Evolutionary conservation across 177 flowering plant genomes (phyloP).

Genomic region (Telopea speciosissima): DNA sequence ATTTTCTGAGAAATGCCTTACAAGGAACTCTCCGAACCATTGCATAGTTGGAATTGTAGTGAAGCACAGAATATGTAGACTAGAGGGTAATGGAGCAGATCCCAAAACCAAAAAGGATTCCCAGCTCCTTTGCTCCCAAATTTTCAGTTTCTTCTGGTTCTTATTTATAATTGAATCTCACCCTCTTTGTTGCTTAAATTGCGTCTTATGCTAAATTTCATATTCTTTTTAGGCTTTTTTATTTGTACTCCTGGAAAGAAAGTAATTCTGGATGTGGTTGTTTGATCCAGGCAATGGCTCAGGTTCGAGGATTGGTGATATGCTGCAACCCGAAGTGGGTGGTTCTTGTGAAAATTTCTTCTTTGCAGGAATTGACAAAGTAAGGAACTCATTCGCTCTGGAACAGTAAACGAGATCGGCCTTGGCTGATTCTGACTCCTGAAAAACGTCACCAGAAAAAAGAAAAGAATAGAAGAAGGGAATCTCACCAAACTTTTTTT

Average conservation of each 20-base stretch:
- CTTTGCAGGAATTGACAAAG: conserved; percentile 95
- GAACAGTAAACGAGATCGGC: conserved; percentile 34
- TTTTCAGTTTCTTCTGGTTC: not conserved
- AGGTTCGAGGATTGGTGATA: conserved; percentile 86
- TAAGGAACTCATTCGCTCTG: conserved; percentile 81
- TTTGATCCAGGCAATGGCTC: conserved; percentile 84
- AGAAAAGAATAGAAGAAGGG: no score
- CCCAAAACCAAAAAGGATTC: not conserved
- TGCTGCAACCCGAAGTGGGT: conserved; percentile 94
- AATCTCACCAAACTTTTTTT: no score
- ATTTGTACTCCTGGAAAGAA: conserved; percentile 1
- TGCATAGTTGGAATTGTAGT: not conserved
- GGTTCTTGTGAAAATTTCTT: conserved; percentile 79
- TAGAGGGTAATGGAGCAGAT: not conserved
- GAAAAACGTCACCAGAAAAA: not conserved
- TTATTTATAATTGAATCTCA: not conserved
- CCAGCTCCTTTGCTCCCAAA: not conserved
- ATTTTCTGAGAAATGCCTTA: not conserved
- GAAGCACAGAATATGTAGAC: not conserved
- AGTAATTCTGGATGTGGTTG: conserved; percentile 9
- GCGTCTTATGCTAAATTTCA: no score
- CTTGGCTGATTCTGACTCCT: not conserved
- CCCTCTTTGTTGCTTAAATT: not conserved
- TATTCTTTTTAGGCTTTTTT: not conserved
- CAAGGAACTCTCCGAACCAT: not conserved